These are phyloP conservation scores for Tetracladium maxilliforme DNA, from an alignment of 2,329 filamentous ascomycete species.

Conservation along the genomic window DNA sequence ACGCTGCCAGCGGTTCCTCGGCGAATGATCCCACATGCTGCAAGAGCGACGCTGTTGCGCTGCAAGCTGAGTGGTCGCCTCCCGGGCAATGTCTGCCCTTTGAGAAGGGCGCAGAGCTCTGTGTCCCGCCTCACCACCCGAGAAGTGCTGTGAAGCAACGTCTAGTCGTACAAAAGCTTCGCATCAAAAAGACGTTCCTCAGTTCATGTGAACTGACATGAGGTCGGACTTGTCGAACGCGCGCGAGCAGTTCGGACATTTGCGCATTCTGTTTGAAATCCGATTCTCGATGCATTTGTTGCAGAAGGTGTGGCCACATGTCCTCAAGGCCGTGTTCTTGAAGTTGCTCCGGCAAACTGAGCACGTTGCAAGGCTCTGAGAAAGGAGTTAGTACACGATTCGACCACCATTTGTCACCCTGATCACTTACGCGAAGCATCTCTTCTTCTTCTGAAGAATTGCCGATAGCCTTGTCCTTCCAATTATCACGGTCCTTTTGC, in stretches of 20 bases:
- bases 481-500: conserved; percentile 71
- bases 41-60: too few species aligned
- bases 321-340: conserved; percentile 87
- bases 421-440: conserved; percentile 62
- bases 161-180: too few species aligned
- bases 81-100: too few species aligned
- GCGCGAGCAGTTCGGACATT: conserved; percentile 88
- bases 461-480: conserved; percentile 70
- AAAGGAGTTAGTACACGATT: conserved; percentile 16
- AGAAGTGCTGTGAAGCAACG: too few species aligned
- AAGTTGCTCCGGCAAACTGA: conserved; percentile 86
- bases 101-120: too few species aligned
- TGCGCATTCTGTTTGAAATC: conserved; percentile 77
- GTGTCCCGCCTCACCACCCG: not conserved
- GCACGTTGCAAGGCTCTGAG: conserved; percentile 64
- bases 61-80: too few species aligned
- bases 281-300: conserved; percentile 80
- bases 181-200: not conserved
- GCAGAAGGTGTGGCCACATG: conserved; percentile 92
- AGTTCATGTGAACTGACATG: conserved; percentile 55
- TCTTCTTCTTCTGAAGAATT: conserved; percentile 75
- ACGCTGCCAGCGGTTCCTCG: too few species aligned
- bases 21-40: too few species aligned
- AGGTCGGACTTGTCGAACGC: conserved; percentile 85
- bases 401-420: conserved; percentile 6